These are phyloP conservation scores for Castanea sativa DNA, from an alignment of 306 rosid species.

Conservation along the genomic window DNA sequence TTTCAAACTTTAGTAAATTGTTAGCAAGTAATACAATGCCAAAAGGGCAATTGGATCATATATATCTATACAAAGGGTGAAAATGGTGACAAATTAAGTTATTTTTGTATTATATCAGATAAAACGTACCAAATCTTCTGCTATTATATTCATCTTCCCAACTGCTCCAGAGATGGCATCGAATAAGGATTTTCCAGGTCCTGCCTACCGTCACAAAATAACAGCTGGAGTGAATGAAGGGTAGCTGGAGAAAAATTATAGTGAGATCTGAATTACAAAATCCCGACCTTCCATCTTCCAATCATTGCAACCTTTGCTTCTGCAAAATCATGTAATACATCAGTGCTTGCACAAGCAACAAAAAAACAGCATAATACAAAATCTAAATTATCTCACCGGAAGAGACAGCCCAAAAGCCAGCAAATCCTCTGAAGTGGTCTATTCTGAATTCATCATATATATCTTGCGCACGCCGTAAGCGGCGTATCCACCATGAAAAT, in stretches of 20 bases:
- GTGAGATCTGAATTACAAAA: constrained; percentile 22
- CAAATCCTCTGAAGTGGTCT: constrained; percentile 93
- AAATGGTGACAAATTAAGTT: not conserved
- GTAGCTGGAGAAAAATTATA: constrained; percentile 16
- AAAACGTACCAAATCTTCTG: constrained; percentile 90
- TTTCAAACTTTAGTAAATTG: not conserved
- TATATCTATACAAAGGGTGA: not conserved
- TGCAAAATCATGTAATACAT: constrained; percentile 42
- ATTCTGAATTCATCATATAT: constrained; percentile 84
- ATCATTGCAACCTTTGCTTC: constrained; percentile 84
- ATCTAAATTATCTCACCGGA: constrained; percentile 54
- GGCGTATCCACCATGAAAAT: constrained; percentile 93
- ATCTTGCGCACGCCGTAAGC: constrained; percentile 76
- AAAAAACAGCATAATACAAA: constrained; percentile 20
- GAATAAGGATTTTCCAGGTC: constrained; percentile 85
- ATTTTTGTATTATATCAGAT: not conserved
- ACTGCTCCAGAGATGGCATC: constrained; percentile 67
- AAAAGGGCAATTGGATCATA: not conserved
- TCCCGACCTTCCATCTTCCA: constrained; percentile 92
- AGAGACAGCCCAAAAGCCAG: constrained; percentile 97
- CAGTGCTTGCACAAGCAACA: constrained; percentile 19
- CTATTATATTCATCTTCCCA: constrained; percentile 76
- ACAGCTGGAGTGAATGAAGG: constrained; percentile 22
- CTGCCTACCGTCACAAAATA: constrained; percentile 62
- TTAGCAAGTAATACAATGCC: not conserved